These are phyloP conservation scores for Blakeslea trispora DNA, from an alignment of 371 early-diverging fungal genomes.

Conservation along the genomic window DNA sequence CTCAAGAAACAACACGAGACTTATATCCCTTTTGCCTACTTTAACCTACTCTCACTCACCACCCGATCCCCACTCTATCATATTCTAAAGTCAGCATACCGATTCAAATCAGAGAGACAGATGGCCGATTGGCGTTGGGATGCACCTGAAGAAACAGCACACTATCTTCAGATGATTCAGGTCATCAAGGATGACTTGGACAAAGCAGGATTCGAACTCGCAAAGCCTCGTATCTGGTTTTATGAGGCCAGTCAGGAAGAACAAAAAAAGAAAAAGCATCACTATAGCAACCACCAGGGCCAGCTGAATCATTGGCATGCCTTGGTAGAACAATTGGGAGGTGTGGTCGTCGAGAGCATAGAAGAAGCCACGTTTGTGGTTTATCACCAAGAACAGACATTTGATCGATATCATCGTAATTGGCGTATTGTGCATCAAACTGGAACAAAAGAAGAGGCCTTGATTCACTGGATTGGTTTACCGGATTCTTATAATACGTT, in stretches of 20 bases:
- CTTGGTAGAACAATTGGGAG: too few relatives aligned
- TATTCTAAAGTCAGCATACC: conserved; percentile 57
- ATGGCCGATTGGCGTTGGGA: conserved; percentile 61
- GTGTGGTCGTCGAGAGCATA: conserved; percentile 29
- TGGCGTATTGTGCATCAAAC: conserved; percentile 21
- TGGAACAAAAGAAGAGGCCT: conserved; percentile 42
- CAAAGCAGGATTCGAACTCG: conserved; percentile 34
- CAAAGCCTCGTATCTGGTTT: conserved; percentile 47
- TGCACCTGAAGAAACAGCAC: conserved; percentile 37
- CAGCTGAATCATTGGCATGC: too few relatives aligned
- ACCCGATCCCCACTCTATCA: conserved; percentile 45
- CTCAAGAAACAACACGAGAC: conserved; percentile 44
- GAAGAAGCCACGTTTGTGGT: conserved; percentile 65
- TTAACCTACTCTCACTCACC: conserved; percentile 39
- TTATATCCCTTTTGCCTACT: conserved; percentile 57
- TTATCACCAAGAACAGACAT: conserved; percentile 23
- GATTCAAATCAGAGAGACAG: conserved; percentile 47
- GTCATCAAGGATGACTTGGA: conserved; percentile 44
- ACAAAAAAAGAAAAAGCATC: conserved; percentile 37
- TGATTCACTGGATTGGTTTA: conserved; percentile 73
- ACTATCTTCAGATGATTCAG: conserved; percentile 43
- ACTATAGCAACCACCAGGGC: too few relatives aligned
- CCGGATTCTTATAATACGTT: conserved; percentile 79
- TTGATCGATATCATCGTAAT: conserved; percentile 17
- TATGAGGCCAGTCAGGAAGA: conserved; percentile 37